Base-by-base conservation (phyloP, 1,284 basidiomycete genomes). In the Retiboletus flavoniger region DNA sequence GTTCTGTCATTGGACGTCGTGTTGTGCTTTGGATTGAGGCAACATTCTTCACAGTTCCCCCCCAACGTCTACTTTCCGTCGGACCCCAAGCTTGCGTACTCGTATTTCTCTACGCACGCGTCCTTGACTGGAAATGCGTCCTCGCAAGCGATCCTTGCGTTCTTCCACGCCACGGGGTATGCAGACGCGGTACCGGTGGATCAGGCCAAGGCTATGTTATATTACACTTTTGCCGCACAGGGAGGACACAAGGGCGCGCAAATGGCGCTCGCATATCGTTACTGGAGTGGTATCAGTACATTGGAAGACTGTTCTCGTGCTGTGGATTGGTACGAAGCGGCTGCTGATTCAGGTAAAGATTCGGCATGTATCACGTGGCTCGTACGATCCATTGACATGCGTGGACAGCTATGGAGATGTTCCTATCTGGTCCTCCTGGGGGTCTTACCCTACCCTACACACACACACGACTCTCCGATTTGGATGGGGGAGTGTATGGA, bases 271-370 rank as follows among this genome's bases (percentile, higher is more conserved):
- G 97, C 88, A 0, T 98, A 96, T 71, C 83, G 95, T n/a, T 89
- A 95, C 68, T 97, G 93, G 90, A 88, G 89, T 26, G 97, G 97
- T 0, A 95, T 99, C 56, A 93, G 95, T 7, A 89, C 91, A 0
- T 78, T 86, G 50, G 93, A 97, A 68, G 86, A 88, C 63, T 98
- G 95, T 69, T 78, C 84, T 65, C 77, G 82, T 7, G 91, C 95
- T 3, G 73, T 94, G 43, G 81, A 84, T 24, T 97, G 91, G 87
- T 98, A 97, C 69, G 89, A 93, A 65, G 79, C 78, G 38, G 93
- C 93, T 0, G 90, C 94, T 11, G 88, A 92, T 59, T 84, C 91
- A 74, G 82, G 92, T 90, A 58, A 63, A 77, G 63, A 26, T 19
- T 17, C 87, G 53, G 59, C 77, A 63, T 41, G 2, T 24, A 16